Evolutionary conservation across 768 basidiomycete species (phyloP), one percentile per base, ranked within the genome.

Genomic region (Psilocybe tampanensis): DNA sequence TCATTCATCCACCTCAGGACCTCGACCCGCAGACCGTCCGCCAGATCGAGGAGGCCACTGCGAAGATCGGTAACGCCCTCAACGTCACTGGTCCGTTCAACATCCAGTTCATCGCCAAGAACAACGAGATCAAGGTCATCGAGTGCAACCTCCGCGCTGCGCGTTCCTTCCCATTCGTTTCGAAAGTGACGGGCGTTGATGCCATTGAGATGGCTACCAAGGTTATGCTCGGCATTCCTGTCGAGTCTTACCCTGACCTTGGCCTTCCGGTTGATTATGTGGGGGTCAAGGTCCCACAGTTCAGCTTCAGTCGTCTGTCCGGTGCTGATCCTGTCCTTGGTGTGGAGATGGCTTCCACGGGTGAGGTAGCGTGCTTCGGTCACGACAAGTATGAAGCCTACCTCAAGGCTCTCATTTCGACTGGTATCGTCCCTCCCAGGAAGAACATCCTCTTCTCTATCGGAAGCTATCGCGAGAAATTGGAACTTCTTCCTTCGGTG

Each of bases 61-160:
- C 87, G 41, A 99, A 98, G 81, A 98, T 99, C 60, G 97, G 94
- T 26, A 92, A 95, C 56, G 96, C 97, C 13, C 85, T 99, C 56
- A 97, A 98, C 69, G 95, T 98, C 44, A 98, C 96, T 5, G 97
- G 96, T 6, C 96, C 96, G 1, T 98, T 90, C 86, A 99, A 99
- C 70, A 99, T 99, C 69, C 96, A 99, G 78, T 98, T 99, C 76
- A 98, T 99, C 65, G 96, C 96, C 49, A 99, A 99, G 84, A 92
- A 99, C 77, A 98, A 98, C 77, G 96, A 98, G 74, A 98, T 99
- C 82, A 99, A 99, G 82, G 96, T 99, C 66, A 99, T 99, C 71
- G 96, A 99, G 73, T 98, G 96, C 76, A 99, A 99, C 75, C 79
- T 99, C 32, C 93, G 96, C 54, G 97, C 97, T 0, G 96, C 96